A percentile compares a stretch with the other conserved stretches of the same genome.
Conservation (phyloP, 164 flowering plant genomes). For the Dillenia suffruticosa region DNA sequence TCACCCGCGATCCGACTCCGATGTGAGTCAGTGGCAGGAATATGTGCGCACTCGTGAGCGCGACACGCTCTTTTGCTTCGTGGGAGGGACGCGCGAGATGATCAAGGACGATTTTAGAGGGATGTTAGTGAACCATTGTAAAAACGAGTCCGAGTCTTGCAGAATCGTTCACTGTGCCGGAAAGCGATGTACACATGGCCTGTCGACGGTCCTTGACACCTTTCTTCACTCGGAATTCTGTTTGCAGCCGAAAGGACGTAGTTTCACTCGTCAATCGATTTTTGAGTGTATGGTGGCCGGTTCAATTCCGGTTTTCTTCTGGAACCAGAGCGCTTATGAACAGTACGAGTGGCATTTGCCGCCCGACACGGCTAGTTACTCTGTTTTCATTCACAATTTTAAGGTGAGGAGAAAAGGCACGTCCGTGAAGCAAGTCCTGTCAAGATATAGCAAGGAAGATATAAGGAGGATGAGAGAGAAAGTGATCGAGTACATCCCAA, state of each 20-base stretch:
- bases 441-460: slow-evolving; percentile 32
- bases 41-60: slow-evolving; percentile 48
- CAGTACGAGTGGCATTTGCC: slow-evolving; percentile 71
- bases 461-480: slow-evolving; percentile 45
- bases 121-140: slow-evolving; percentile 50
- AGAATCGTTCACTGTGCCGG: slow-evolving; percentile 62
- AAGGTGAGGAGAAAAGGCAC: slow-evolving; percentile 41
- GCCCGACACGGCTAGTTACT: slow-evolving; percentile 42
- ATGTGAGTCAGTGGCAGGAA: slow-evolving; percentile 59
- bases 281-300: slow-evolving; percentile 76
- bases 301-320: slow-evolving; percentile 63
- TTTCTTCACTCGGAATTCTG: slow-evolving; percentile 83
- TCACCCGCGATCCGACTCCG: slow-evolving; percentile 63
- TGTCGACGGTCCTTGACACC: slow-evolving; percentile 53
- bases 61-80: slow-evolving; percentile 59
- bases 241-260: slow-evolving; percentile 91
- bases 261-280: slow-evolving; percentile 68
- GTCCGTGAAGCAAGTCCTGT: slow-evolving; percentile 30
- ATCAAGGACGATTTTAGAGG: slow-evolving; percentile 71
- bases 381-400: slow-evolving; percentile 48
- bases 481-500: slow-evolving; percentile 51
- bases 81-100: slow-evolving; percentile 61
- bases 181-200: slow-evolving; percentile 57
- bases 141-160: slow-evolving; percentile 39
- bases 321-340: slow-evolving; percentile 41